Conservation (phyloP, 768 basidiomycete species). For the Daedaleopsis sinensis region DNA sequence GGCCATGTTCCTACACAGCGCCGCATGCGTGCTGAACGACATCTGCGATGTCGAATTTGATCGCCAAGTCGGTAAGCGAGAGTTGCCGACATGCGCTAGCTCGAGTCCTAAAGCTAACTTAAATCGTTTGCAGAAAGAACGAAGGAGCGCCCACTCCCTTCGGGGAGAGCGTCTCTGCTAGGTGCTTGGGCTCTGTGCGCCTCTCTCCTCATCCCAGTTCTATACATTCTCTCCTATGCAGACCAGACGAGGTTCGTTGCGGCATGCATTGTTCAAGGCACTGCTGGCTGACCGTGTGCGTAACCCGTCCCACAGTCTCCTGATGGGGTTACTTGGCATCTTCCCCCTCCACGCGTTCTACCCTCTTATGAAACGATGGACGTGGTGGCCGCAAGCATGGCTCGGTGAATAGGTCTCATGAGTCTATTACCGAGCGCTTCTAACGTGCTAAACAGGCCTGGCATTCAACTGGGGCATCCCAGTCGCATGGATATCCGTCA, state of each 20-base stretch:
- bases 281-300: too few relatives aligned
- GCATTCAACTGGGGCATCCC: constrained; percentile 59
- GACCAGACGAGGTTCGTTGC: constrained; percentile 8
- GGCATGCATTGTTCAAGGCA: too few relatives aligned
- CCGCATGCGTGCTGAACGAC: constrained; percentile 28
- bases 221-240: constrained; percentile 14
- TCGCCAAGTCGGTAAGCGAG: constrained; percentile 36
- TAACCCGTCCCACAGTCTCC: neutral
- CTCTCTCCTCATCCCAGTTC: constrained; percentile 18
- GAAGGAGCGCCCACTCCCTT: constrained; percentile 36
- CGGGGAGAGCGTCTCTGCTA: constrained; percentile 35
- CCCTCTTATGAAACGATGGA: constrained; percentile 58
- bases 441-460: constrained; percentile 25
- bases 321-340: constrained; percentile 21
- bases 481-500: constrained; percentile 49
- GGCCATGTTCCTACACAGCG: constrained; percentile 26
- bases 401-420: constrained; percentile 37
- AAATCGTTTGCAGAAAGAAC: constrained; percentile 33
- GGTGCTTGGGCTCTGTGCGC: constrained; percentile 34
- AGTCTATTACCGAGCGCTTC: neutral
- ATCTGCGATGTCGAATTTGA: constrained; percentile 36
- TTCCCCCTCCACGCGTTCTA: constrained; percentile 35
- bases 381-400: constrained; percentile 66
- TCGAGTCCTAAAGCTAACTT: neutral
- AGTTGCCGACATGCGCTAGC: neutral